Evolutionary conservation across 2,329 filamentous ascomycete genomes (phyloP).

Genomic region (Neospermospora avenae): DNA sequence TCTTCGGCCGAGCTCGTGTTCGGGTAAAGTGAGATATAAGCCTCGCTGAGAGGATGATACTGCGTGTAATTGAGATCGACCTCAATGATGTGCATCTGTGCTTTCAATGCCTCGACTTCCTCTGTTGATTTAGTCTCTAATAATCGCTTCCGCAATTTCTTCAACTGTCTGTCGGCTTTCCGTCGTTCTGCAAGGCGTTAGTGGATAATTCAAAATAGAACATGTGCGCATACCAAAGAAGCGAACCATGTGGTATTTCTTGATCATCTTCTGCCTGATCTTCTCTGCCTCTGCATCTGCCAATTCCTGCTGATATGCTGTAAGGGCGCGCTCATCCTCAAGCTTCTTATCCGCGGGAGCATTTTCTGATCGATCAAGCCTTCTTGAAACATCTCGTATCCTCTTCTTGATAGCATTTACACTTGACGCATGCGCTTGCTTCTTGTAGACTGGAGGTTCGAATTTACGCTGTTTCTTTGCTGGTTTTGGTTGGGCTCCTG

Average conservation of each 20-base stretch:
- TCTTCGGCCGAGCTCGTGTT: conserved; percentile 40
- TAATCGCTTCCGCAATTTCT: conserved; percentile 59
- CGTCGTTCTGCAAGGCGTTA: conserved; percentile 55
- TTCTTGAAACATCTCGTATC: conserved; percentile 64
- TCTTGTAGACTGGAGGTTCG: conserved; percentile 28
- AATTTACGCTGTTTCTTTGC: conserved; percentile 33
- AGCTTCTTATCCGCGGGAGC: conserved; percentile 65
- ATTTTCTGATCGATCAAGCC: conserved; percentile 57
- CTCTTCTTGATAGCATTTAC: conserved; percentile 67
- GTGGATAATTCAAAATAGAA: not conserved
- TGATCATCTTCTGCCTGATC: conserved; percentile 66
- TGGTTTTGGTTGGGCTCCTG: conserved; percentile 30
- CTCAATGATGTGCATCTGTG: conserved; percentile 63
- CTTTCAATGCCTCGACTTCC: conserved; percentile 50
- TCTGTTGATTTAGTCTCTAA: conserved; percentile 48
- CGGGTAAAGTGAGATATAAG: conserved; percentile 65
- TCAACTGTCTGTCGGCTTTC: conserved; percentile 66
- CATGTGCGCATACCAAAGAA: conserved; percentile 64
- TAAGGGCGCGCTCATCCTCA: conserved; percentile 70
- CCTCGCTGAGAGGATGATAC: conserved; percentile 67
- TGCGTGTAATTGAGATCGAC: conserved; percentile 74
- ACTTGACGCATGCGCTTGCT: conserved; percentile 35
- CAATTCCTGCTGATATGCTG: conserved; percentile 63
- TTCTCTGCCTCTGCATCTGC: conserved; percentile 56
- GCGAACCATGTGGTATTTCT: conserved; percentile 77